Conservation (phyloP, 495 filamentous ascomycete species). For the Bryoglossum gracile region DNA sequence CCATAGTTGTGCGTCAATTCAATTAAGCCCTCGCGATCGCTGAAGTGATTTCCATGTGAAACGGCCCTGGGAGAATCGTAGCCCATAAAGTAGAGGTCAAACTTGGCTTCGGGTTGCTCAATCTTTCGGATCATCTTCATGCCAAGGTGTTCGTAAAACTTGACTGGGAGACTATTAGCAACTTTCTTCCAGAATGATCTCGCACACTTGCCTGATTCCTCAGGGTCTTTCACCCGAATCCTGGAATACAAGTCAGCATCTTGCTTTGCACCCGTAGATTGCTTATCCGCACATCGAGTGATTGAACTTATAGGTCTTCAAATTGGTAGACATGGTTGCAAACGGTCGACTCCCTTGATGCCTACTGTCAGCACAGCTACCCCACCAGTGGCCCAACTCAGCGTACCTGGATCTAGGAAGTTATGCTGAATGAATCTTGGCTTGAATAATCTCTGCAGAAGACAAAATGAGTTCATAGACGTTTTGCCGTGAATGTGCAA, state of each 20-base stretch:
- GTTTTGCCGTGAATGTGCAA: not conserved
- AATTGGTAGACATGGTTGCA: conserved; percentile 64
- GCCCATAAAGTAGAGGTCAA: conserved; percentile 81
- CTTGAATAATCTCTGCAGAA: conserved; percentile 14
- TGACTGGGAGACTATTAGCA: conserved; percentile 41
- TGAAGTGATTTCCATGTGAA: conserved; percentile 56
- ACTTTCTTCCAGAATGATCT: not conserved
- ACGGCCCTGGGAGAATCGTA: conserved; percentile 59
- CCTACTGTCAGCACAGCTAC: conserved; percentile 2
- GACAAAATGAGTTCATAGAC: conserved; percentile 13
- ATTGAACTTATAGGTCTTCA: conserved; percentile 80
- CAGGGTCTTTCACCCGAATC: conserved; percentile 92
- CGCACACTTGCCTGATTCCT: conserved; percentile 53
- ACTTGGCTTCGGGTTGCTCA: conserved; percentile 66
- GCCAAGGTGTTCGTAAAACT: conserved; percentile 92
- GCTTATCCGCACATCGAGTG: conserved; percentile 59
- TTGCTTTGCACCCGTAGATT: conserved; percentile 11
- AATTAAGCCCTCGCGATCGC: conserved; percentile 80
- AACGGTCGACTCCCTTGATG: conserved; percentile 21
- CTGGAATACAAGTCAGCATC: conserved; percentile 43
- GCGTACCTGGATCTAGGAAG: conserved; percentile 17
- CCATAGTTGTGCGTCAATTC: conserved; percentile 98
- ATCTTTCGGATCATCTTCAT: conserved; percentile 76
- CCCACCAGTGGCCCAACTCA: not conserved
- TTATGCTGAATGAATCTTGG: conserved; percentile 7